Conservation (phyloP, 164 flowering plant genomes). For the Taxillus chinensis region DNA sequence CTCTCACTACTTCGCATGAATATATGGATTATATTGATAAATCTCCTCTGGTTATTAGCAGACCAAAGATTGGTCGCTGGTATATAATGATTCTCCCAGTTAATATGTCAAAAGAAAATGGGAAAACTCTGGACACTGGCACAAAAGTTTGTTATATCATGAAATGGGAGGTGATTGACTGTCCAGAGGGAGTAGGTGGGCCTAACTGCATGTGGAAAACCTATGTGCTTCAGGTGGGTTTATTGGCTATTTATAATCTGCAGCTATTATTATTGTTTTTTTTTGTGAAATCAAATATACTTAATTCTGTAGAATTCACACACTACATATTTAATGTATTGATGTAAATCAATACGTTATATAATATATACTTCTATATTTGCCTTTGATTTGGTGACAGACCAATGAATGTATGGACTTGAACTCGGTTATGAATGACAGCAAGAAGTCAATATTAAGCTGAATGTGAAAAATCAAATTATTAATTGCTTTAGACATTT, state of each 20-base stretch:
- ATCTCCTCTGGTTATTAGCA: conserved; percentile 36
- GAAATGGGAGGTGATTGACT: conserved; percentile 47
- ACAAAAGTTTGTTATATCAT: conserved; percentile 56
- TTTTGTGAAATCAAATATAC: too few species aligned
- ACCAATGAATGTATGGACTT: too few species aligned
- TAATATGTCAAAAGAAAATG: conserved; percentile 25
- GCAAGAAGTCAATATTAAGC: too few species aligned
- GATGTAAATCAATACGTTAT: too few species aligned
- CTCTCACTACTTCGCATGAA: conserved; percentile 44
- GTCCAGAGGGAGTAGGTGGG: conserved; percentile 75
- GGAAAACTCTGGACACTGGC: conserved; percentile 10
- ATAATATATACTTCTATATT: too few species aligned
- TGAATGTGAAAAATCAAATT: too few species aligned
- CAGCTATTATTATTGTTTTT: too few species aligned
- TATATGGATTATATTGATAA: conserved; percentile 36
- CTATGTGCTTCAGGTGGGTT: conserved; percentile 66
- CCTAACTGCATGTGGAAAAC: conserved; percentile 47
- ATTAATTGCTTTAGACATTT: too few species aligned
- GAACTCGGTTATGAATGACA: too few species aligned
- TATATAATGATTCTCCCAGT: conserved; percentile 37
- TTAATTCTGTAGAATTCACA: too few species aligned
- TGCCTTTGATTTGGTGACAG: too few species aligned
- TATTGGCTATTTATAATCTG: background rate
- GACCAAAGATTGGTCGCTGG: conserved; percentile 78
- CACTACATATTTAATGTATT: too few species aligned